phyloP scores from a whole-genome alignment of 2,329 filamentous ascomycete genomes.

The Colletotrichum chrysophilum region DNA sequence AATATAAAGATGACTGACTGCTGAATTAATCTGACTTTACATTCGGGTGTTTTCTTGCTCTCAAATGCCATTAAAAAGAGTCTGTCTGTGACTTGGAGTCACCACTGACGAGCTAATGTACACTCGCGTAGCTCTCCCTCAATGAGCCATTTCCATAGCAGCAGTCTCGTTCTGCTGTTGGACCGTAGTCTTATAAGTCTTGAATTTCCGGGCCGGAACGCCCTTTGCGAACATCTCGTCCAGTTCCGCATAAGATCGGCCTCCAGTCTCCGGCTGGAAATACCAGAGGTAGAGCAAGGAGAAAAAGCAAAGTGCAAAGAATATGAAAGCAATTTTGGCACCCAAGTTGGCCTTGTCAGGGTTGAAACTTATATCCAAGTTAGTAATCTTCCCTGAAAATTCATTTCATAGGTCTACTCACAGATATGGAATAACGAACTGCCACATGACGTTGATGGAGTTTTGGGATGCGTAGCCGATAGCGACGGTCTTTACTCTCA shows the following conservation, averaged over 20 bases:
- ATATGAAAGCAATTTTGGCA: constrained; percentile 46
- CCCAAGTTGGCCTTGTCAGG: constrained; percentile 34
- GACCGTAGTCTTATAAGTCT: constrained; percentile 23
- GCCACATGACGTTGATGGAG: constrained; percentile 22
- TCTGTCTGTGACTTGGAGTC: neutral
- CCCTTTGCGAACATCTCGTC: constrained; percentile 30
- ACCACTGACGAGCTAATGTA: neutral
- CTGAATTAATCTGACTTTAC: neutral
- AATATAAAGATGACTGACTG: too few relatives aligned
- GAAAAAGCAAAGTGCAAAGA: constrained; percentile 36
- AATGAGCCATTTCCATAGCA: neutral
- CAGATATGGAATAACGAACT: constrained; percentile 25
- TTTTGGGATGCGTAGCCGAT: constrained; percentile 39
- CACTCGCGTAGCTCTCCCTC: neutral
- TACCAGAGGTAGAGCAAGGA: constrained; percentile 36
- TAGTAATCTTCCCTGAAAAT: neutral
- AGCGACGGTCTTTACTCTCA: constrained; percentile 44
- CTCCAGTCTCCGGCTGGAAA: constrained; percentile 39
- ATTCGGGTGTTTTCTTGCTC: fast-evolving
- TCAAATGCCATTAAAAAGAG: neutral
- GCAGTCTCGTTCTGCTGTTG: constrained; percentile 15
- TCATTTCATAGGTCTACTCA: neutral
- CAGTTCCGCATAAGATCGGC: constrained; percentile 29
- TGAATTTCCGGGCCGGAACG: constrained; percentile 29
- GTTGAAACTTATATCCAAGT: constrained; percentile 8